These are phyloP conservation scores for Moniliophthora roreri DNA, from an alignment of 1,284 basidiomycete species.

Conservation along the genomic window DNA sequence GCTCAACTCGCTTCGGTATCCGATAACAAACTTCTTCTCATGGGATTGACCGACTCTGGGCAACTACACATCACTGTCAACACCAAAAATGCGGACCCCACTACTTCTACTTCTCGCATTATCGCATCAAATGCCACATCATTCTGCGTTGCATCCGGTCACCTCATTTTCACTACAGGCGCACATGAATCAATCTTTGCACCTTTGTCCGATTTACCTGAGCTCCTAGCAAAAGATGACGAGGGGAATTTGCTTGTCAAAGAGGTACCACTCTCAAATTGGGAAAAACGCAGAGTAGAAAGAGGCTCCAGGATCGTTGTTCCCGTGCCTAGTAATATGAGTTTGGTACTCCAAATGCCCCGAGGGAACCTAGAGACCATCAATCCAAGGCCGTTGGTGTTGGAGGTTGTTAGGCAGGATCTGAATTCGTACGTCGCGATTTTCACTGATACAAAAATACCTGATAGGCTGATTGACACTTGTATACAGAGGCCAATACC, in stretches of 20 bases:
- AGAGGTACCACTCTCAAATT: slow-evolving; percentile 37
- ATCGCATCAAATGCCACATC: slow-evolving; percentile 75
- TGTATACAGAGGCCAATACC: slow-evolving; percentile 55
- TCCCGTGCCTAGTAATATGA: slow-evolving; percentile 85
- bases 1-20: slow-evolving; percentile 29
- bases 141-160: slow-evolving; percentile 77
- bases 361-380: slow-evolving; percentile 96
- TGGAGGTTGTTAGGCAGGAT: slow-evolving; percentile 78
- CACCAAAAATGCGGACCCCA: no score
- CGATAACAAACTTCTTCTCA: slow-evolving; percentile 28
- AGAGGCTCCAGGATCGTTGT: slow-evolving; percentile 85
- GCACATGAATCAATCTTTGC: slow-evolving; percentile 83
- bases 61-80: slow-evolving; percentile 55
- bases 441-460: no score
- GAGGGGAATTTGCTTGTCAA: slow-evolving; percentile 24
- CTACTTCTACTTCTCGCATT: slow-evolving; percentile 20
- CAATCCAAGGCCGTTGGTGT: slow-evolving; percentile 88
- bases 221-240: slow-evolving; percentile 26
- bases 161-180: slow-evolving; percentile 86
- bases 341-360: slow-evolving; percentile 95
- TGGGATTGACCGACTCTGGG: slow-evolving; percentile 69
- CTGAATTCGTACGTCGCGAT: slow-evolving; percentile 62
- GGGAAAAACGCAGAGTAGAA: slow-evolving; percentile 81
- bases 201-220: slow-evolving; percentile 44
- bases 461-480: no score